phyloP scores from a whole-genome alignment of 257 asterid genomes.

The Solanum tarijense region DNA sequence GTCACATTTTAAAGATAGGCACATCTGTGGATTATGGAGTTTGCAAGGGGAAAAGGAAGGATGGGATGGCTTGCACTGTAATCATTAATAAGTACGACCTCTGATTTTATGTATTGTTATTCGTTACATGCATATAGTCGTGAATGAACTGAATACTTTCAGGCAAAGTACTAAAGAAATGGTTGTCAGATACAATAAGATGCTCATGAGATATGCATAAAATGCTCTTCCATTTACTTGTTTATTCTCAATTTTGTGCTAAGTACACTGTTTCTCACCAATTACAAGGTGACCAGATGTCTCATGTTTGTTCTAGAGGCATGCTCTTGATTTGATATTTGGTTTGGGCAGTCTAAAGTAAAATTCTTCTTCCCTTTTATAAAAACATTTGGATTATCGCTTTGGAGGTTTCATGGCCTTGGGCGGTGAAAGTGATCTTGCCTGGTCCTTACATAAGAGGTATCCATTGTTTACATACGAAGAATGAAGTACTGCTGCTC shows the following conservation, averaged over 20 bases:
- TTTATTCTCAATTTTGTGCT: neutral
- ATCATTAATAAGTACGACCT: slow-evolving; percentile 52
- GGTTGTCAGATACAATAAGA: neutral
- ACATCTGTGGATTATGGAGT: slow-evolving; percentile 68
- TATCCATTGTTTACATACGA: neutral
- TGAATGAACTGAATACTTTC: neutral
- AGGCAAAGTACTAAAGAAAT: neutral
- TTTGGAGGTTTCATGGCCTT: neutral
- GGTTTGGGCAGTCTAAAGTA: neutral
- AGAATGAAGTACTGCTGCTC: neutral
- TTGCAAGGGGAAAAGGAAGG: slow-evolving; percentile 72
- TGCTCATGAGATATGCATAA: neutral
- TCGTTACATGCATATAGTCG: neutral
- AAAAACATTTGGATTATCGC: neutral
- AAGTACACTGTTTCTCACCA: neutral
- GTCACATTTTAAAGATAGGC: slow-evolving; percentile 71
- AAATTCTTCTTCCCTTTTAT: neutral
- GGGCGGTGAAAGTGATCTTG: neutral
- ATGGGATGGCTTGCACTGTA: slow-evolving; percentile 55
- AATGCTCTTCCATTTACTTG: neutral
- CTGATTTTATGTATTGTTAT: neutral
- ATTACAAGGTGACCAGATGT: neutral
- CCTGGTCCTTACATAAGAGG: neutral
- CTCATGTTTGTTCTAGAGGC: neutral
- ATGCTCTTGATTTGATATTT: neutral